These are phyloP conservation scores for Vanrija pseudolonga DNA, from an alignment of 1,284 basidiomycete genomes.

Conservation along the genomic window DNA sequence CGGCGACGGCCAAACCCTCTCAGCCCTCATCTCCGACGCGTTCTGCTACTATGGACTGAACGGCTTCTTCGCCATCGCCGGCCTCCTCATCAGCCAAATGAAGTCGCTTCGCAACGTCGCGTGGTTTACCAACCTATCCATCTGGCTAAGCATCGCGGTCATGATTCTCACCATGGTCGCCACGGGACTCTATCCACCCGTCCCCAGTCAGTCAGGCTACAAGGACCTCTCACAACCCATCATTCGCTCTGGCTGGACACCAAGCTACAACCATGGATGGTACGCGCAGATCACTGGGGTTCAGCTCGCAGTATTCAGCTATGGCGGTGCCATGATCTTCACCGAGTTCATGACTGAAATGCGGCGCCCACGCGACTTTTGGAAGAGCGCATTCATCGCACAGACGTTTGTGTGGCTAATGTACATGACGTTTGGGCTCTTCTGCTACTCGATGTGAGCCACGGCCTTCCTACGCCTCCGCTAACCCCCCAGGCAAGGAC, in stretches of 20 bases:
- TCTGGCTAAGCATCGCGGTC: conserved; percentile 6
- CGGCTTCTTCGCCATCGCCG: conserved; percentile 6
- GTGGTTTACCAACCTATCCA: conserved; percentile 8
- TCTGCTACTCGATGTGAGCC: conserved; percentile 52
- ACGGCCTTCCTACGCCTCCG: background rate
- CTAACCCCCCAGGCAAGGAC: conserved; percentile 53
- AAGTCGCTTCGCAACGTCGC: conserved; percentile 14
- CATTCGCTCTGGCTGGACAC: conserved; percentile 51
- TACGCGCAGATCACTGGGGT: conserved; percentile 50
- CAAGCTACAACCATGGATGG: conserved; percentile 47
- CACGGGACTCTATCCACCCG: conserved; percentile 41
- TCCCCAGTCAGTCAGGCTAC: conserved; percentile 50
- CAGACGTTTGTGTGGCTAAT: conserved; percentile 58
- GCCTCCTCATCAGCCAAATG: conserved; percentile 9
- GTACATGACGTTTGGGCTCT: conserved; percentile 51
- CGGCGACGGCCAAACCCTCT: conserved; percentile 5
- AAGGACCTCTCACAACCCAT: conserved; percentile 49
- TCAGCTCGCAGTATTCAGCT: conserved; percentile 59
- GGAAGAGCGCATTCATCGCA: conserved; percentile 62
- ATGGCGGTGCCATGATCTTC: conserved; percentile 57
- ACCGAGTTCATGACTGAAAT: conserved; percentile 67
- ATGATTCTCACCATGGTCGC: conserved; percentile 11
- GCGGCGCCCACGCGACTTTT: conserved; percentile 67
- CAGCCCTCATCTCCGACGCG: conserved; percentile 6
- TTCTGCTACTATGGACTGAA: conserved; percentile 14